A percentile compares a stretch with the other conserved stretches of the same genome.
phyloP scores from a whole-genome alignment of 2,329 filamentous ascomycete species.

The Geosmithia morbida region DNA sequence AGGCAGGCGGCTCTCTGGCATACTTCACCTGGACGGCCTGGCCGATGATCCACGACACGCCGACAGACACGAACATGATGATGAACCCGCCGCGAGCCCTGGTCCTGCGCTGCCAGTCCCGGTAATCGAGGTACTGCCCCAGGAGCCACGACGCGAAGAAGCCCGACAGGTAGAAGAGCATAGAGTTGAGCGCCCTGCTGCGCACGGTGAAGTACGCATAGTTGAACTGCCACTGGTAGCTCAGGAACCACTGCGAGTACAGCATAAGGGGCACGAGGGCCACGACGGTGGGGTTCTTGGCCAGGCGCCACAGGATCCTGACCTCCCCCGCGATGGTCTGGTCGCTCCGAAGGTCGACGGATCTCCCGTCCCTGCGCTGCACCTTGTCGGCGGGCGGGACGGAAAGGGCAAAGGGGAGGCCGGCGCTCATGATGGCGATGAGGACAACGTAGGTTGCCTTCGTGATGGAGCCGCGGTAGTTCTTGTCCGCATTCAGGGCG shows the following conservation, averaged over 20 bases:
- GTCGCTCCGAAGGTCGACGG: conserved; percentile 1
- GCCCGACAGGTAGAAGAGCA: conserved; percentile 11
- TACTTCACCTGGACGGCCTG: conserved; percentile 14
- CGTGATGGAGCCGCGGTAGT: conserved; percentile 8
- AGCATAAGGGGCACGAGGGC: not conserved
- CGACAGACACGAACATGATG: conserved; percentile 10
- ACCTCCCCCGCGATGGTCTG: conserved; percentile 5
- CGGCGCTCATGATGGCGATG: conserved; percentile 6
- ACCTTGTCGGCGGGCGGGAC: conserved; percentile 5
- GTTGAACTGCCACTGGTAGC: conserved; percentile 7
- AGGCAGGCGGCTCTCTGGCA: conserved; percentile 7
- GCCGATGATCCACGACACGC: conserved; percentile 14
- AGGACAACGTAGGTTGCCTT: conserved; percentile 8
- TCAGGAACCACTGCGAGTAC: conserved; percentile 4
- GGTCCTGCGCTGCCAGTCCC: conserved; percentile 4
- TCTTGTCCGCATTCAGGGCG: conserved; percentile 18
- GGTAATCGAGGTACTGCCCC: conserved; percentile 13
- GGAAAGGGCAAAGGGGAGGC: conserved; percentile 4
- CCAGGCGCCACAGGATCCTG: conserved; percentile 3
- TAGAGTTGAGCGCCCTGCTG: conserved; percentile 7
- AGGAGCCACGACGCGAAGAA: conserved; percentile 9
- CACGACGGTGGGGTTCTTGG: conserved; percentile 2
- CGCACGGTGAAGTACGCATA: conserved; percentile 9
- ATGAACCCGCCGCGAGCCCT: conserved; percentile 9
- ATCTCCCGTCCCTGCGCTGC: conserved; percentile 4